phyloP scores from a whole-genome alignment of 495 filamentous ascomycete genomes.

The Bombardia bombarda region DNA sequence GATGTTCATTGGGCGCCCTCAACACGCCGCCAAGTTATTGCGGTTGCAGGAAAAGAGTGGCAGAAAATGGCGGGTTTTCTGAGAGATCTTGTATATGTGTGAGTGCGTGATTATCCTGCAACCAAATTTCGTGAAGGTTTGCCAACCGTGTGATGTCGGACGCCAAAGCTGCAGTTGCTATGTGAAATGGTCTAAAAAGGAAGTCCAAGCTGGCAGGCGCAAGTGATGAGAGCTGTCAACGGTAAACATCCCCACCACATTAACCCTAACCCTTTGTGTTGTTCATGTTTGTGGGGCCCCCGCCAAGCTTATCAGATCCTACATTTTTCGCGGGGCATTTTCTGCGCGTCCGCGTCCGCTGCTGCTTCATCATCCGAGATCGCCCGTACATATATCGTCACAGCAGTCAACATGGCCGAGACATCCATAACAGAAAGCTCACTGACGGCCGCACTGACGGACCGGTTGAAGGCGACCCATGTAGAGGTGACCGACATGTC shows the following conservation, averaged over 20 bases:
- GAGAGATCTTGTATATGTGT: too few relatives aligned
- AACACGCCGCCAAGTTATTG: too few relatives aligned
- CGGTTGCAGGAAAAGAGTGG: too few relatives aligned
- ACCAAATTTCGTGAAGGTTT: too few relatives aligned
- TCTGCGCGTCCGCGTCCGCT: neutral
- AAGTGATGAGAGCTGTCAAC: too few relatives aligned
- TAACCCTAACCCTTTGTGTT: constrained; percentile 8
- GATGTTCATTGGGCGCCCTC: neutral
- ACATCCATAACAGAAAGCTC: constrained; percentile 61
- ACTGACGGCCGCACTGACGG: constrained; percentile 59
- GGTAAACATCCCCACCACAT: too few relatives aligned
- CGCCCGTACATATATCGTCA: neutral
- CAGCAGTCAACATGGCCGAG: constrained; percentile 32
- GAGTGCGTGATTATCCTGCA: too few relatives aligned
- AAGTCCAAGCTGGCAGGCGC: too few relatives aligned
- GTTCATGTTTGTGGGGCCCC: neutral
- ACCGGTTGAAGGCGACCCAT: constrained; percentile 68
- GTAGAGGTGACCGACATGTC: constrained; percentile 92
- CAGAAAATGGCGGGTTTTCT: too few relatives aligned
- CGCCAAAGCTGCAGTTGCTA: too few relatives aligned
- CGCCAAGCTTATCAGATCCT: constrained; percentile 1
- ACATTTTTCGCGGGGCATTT: constrained; percentile 10
- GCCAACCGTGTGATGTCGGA: too few relatives aligned
- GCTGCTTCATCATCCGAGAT: constrained; percentile 1
- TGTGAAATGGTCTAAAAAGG: too few relatives aligned